phyloP scores from a whole-genome alignment of 306 rosid species.

The Prunus dulcis region DNA sequence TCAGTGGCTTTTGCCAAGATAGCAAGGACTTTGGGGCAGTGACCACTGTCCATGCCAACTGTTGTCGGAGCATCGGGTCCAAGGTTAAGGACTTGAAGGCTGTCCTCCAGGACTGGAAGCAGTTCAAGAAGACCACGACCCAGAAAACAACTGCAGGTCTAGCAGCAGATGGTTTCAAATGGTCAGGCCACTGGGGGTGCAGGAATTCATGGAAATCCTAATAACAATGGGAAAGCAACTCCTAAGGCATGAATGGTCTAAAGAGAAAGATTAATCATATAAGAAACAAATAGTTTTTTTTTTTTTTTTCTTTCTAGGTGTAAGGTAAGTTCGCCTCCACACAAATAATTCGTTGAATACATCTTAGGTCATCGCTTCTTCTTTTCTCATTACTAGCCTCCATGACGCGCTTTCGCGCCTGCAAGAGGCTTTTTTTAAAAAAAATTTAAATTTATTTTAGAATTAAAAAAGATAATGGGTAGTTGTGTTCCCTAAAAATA shows the following conservation, averaged over 20 bases:
- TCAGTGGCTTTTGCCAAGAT: slow-evolving; percentile 83
- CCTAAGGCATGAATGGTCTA: not conserved
- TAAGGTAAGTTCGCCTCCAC: not conserved
- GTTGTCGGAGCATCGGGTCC: slow-evolving; percentile 66
- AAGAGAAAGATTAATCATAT: not conserved
- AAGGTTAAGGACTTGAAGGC: slow-evolving; percentile 51
- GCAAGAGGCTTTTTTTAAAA: too few relatives aligned
- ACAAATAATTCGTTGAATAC: not conserved
- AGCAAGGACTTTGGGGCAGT: slow-evolving; percentile 55
- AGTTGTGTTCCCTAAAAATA: too few relatives aligned
- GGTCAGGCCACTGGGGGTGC: slow-evolving; percentile 48
- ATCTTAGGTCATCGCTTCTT: not conserved
- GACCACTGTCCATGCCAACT: slow-evolving; percentile 70
- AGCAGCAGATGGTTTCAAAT: slow-evolving; percentile 10
- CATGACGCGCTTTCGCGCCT: too few relatives aligned
- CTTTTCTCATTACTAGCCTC: not conserved
- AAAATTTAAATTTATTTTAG: too few relatives aligned
- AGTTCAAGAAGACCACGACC: slow-evolving; percentile 24
- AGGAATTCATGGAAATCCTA: slow-evolving; percentile 44
- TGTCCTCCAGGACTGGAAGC: slow-evolving; percentile 62
- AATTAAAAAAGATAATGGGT: too few relatives aligned
- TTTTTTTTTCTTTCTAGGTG: not conserved
- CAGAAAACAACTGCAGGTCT: slow-evolving; percentile 14
- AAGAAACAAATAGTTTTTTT: not conserved
- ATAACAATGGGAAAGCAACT: not conserved